Evolutionary conservation across 2,329 filamentous ascomycete genomes (phyloP).

Genomic region (Alternaria sp.): DNA sequence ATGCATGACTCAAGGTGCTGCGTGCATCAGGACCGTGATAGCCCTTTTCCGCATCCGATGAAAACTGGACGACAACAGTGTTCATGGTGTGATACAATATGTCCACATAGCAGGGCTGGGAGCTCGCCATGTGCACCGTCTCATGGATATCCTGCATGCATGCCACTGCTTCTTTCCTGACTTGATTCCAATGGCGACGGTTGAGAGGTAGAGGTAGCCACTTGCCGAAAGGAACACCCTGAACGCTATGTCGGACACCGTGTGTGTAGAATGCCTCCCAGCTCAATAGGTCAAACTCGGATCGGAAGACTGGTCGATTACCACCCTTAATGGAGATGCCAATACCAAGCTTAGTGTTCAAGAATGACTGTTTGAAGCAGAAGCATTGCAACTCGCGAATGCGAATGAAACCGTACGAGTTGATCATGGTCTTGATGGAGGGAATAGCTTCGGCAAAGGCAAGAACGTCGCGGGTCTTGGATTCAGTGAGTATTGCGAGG

Average conservation of each 20-base stretch:
- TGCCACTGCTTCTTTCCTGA: slow-evolving; percentile 38
- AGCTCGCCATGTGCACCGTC: slow-evolving; percentile 31
- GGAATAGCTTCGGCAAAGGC: slow-evolving; percentile 52
- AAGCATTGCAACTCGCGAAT: slow-evolving; percentile 58
- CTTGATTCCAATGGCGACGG: slow-evolving; percentile 55
- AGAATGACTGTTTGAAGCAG: slow-evolving; percentile 55
- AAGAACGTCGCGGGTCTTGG: slow-evolving; percentile 49
- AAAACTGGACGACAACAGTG: slow-evolving; percentile 61
- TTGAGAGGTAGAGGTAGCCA: slow-evolving; percentile 62
- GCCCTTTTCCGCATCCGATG: slow-evolving; percentile 40
- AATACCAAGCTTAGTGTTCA: slow-evolving; percentile 54
- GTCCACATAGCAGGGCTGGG: slow-evolving; percentile 36
- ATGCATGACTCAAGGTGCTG: slow-evolving; percentile 58
- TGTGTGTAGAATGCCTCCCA: slow-evolving; percentile 52
- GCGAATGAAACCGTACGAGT: slow-evolving; percentile 50
- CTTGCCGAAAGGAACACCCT: slow-evolving; percentile 53
- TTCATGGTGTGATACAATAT: slow-evolving; percentile 62
- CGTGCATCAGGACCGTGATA: slow-evolving; percentile 28
- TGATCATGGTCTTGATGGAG: slow-evolving; percentile 48
- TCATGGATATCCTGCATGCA: slow-evolving; percentile 42
- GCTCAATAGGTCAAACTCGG: slow-evolving; percentile 62
- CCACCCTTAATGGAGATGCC: slow-evolving; percentile 48
- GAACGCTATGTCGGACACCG: slow-evolving; percentile 53
- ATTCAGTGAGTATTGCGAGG: slow-evolving; percentile 35
- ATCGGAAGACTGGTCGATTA: slow-evolving; percentile 48